These are phyloP conservation scores for Lachancea meyersii DNA, from an alignment of 805 yeast genomes.

Conservation along the genomic window DNA sequence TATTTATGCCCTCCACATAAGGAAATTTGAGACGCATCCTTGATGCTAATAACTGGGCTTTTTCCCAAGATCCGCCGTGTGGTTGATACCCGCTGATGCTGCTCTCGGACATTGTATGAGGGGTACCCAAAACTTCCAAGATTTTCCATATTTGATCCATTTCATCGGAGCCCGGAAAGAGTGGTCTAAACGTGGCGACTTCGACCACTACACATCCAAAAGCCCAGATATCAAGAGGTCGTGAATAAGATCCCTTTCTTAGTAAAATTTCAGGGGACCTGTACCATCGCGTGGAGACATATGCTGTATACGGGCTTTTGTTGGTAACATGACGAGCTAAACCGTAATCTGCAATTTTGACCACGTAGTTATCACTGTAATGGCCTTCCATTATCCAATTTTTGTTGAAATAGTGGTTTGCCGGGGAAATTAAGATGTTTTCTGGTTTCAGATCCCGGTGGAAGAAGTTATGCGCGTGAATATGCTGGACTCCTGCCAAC, in stretches of 20 bases:
- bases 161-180: slow-evolving; percentile 79
- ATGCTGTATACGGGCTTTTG: slow-evolving; percentile 57
- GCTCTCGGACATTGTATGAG: slow-evolving; percentile 34
- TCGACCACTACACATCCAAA: slow-evolving; percentile 77
- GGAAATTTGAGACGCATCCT: slow-evolving; percentile 56
- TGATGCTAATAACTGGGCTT: slow-evolving; percentile 47
- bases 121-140: slow-evolving; percentile 67
- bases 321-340: slow-evolving; percentile 57
- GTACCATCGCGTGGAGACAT: slow-evolving; percentile 83
- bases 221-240: slow-evolving; percentile 80
- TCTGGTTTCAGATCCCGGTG: slow-evolving; percentile 96
- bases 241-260: slow-evolving; percentile 55
- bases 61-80: slow-evolving; percentile 71
- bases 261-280: slow-evolving; percentile 75
- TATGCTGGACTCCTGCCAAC: slow-evolving; percentile 72
- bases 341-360: slow-evolving; percentile 78
- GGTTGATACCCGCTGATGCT: slow-evolving; percentile 33
- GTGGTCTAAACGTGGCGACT: slow-evolving; percentile 63
- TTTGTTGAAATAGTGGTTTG: slow-evolving; percentile 46
- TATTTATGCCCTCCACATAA: slow-evolving; percentile 42
- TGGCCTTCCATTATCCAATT: slow-evolving; percentile 23
- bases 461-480: slow-evolving; percentile 53
- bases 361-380: slow-evolving; percentile 42
- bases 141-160: slow-evolving; percentile 72
- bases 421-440: slow-evolving; percentile 67